Conservation (phyloP, 805 yeast genomes). For the Yarrowia yakushimensis region DNA sequence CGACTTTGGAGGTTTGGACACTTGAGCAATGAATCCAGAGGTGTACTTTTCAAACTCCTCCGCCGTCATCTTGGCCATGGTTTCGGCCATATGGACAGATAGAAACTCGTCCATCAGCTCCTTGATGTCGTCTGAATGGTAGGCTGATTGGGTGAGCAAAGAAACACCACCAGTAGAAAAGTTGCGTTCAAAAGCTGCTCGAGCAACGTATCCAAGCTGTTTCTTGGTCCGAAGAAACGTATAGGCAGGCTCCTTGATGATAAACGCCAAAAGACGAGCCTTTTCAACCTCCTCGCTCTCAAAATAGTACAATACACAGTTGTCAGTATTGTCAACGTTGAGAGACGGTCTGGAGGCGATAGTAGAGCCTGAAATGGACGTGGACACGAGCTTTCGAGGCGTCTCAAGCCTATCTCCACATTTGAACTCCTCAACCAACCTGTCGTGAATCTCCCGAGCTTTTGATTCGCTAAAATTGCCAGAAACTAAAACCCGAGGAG, state of each 20-base stretch:
- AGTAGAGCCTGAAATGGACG: not conserved
- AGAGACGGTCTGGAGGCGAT: not conserved
- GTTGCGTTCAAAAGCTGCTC: constrained; percentile 63
- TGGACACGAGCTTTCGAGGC: not conserved
- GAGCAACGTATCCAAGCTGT: constrained; percentile 92
- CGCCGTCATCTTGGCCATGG: not conserved
- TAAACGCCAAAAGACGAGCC: constrained; percentile 48
- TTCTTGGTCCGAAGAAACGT: constrained; percentile 87
- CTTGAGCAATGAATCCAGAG: not conserved
- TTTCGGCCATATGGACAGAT: not conserved
- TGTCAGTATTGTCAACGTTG: constrained; percentile 60
- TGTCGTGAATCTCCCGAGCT: not conserved
- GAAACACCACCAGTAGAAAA: constrained; percentile 74
- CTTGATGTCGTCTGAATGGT: constrained; percentile 67
- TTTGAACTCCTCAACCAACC: not conserved
- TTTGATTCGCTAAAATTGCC: not conserved
- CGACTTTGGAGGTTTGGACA: constrained; percentile 11
- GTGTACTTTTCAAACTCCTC: constrained; percentile 9
- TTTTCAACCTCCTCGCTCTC: not conserved
- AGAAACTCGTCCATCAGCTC: constrained; percentile 71
- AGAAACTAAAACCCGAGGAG: not conserved
- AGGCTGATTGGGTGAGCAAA: constrained; percentile 79
- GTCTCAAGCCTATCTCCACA: not conserved
- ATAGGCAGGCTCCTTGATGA: constrained; percentile 83
- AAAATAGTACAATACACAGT: constrained; percentile 35